phyloP scores from a whole-genome alignment of 2,329 filamentous ascomycete species.

The Aspergillus felis region DNA sequence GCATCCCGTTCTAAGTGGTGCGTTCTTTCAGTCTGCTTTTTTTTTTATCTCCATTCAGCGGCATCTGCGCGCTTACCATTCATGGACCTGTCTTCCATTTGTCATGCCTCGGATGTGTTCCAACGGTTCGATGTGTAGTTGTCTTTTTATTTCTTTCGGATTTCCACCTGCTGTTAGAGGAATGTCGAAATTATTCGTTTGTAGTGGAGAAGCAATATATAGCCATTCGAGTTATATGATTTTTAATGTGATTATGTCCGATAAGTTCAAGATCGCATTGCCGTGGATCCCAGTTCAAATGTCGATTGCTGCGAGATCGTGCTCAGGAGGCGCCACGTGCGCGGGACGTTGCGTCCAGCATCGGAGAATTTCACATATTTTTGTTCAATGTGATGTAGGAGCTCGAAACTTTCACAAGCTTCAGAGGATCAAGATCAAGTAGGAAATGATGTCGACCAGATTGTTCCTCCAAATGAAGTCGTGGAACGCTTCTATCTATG shows the following conservation, averaged over 20 bases:
- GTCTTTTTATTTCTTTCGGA: background rate
- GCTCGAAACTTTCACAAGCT: background rate
- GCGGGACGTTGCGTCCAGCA: background rate
- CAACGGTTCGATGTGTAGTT: constrained; percentile 1
- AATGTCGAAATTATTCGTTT: background rate
- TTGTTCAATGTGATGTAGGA: background rate
- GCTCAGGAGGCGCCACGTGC: background rate
- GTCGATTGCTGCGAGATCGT: background rate
- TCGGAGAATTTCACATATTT: background rate
- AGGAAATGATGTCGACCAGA: background rate
- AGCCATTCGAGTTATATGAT: background rate
- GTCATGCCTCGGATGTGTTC: background rate
- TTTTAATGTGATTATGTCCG: no score
- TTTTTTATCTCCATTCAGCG: constrained; percentile 14
- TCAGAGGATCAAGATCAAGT: background rate
- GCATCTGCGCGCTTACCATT: constrained; percentile 2
- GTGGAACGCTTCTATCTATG: background rate
- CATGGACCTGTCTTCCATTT: background rate
- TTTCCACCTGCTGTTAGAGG: background rate
- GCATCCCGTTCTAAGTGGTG: constrained; percentile 3
- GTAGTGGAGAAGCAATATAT: background rate
- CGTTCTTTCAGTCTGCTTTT: background rate
- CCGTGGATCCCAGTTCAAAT: no score
- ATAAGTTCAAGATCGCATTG: no score
- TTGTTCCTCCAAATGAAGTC: background rate